Base-by-base conservation (phyloP, 2,329 filamentous ascomycete species). In the Pseudogymnoascus sp. region DNA sequence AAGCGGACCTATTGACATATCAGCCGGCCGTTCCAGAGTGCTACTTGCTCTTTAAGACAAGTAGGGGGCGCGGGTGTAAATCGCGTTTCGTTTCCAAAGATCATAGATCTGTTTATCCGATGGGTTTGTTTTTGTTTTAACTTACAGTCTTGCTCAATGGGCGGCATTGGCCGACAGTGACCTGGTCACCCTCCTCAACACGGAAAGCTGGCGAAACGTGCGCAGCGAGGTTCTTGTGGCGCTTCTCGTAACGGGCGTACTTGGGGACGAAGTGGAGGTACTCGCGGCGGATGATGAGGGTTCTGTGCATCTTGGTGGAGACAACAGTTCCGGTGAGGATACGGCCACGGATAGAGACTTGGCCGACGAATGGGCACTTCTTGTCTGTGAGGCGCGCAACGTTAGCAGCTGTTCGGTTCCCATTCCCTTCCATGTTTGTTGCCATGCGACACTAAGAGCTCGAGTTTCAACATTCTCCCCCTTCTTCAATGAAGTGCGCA, bases 301-400 rank as follows among this genome's bases (percentile, higher is more conserved):
- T 99, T 82, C 94, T 90, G 90, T 99, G 94, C 94, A 99, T 99
- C 90, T 99, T 99, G 82, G 94, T 99, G 74, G 93, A 97, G 77
- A 97, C 89, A 76, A 99, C 94, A 77, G 92, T 97, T 76, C 94
- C 94, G 78, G 93, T 97, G 72, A 99, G 86, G 86, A 99, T 99
- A 93, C 94, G 93, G 81, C 94, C 94, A 84, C 94, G 94, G 85
- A 99, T 99, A 70, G 94, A 97, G 79, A 99, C 92, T 79, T 93
- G 85, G 79, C 95, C 95, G 73, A 92, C 96, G 89, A 99, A 99
- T 72, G 94, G 94, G 89, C 94, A 99, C 87, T 99, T 99, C 91
- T 99, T 99, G 89, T 99, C 94, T 96, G 76, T 74, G 18, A 50
- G 58, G 33, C 54, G 28, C 47, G 25, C 36, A 61, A 60, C 50